Evolutionary conservation across 306 rosid genomes (phyloP).

Genomic region (Castanospermum australe): DNA sequence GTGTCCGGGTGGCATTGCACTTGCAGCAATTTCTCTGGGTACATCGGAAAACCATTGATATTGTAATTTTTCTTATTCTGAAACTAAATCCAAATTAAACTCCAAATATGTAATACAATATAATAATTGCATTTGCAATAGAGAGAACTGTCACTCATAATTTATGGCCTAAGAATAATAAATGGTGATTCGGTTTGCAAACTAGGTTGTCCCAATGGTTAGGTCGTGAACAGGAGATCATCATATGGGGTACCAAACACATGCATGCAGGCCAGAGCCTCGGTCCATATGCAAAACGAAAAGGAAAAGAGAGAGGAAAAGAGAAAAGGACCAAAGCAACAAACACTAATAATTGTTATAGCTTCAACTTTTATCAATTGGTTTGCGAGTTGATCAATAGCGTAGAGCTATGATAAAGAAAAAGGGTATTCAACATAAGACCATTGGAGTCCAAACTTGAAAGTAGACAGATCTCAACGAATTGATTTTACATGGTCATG

Average conservation of each 20-base stretch:
- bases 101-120: not conserved
- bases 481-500: conserved; percentile 47
- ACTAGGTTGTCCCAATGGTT: not conserved
- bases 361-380: conserved; percentile 28
- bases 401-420: not conserved
- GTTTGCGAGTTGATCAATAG: conserved; percentile 15
- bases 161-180: not conserved
- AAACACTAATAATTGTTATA: conserved; percentile 3
- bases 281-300: not conserved
- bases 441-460: conserved; percentile 38
- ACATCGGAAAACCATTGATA: not conserved
- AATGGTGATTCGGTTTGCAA: not conserved
- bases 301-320: not conserved
- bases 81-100: too few species aligned
- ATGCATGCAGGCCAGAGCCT: conserved; percentile 31
- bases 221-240: not conserved
- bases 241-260: conserved; percentile 8
- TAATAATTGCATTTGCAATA: not conserved
- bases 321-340: not conserved
- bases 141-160: too few species aligned
- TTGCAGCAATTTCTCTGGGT: not conserved
- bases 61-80: not conserved
- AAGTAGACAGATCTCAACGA: conserved; percentile 42
- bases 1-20: not conserved
- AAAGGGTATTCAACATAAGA: not conserved